Evolutionary conservation across 495 filamentous ascomycete genomes (phyloP), one percentile per base, ranked within the genome.

Genomic region (Neurospora sublineolata): DNA sequence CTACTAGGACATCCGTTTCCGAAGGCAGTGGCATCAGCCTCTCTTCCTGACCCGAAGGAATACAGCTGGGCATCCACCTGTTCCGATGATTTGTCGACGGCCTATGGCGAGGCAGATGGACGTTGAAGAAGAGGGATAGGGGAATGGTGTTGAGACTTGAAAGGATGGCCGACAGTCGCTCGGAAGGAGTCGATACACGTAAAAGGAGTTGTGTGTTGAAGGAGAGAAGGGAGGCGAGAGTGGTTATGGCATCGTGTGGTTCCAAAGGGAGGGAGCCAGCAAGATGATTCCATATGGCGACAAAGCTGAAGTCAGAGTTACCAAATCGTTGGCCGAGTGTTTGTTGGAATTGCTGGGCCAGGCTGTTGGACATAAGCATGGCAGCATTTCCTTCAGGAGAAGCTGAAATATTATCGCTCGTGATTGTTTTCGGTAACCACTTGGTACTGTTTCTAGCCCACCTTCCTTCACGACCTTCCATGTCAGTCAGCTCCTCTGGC

Each of bases 141-240:
- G 76, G 76, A 9, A 77, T 72, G 0, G 72, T 70, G 33, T 77
- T 75, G 71, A 76, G 70, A 64, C 68, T 77, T 2, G 72, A 67
- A 40, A 77, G 5, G 10, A 77, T 77, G 40, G 46, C 70, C 11
- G 76, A 69, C 67, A 77, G 72, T 18, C 76, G 74, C 2, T 77
- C 76, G 0, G 73, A 68, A 5, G 74, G 75, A n/a, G 73, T 76
- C 30, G 37, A 7, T 14, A 76, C 40, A 1, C 69, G 40, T 73
- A 74, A 70, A 9, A 76, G 41, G 0, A 74, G 71, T 30, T 72
- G 74, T 1, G 71, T 67, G 40, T 77, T 72, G 71, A 77, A 77
- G 18, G 71, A 69, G 3, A 77, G 69, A 7, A 77, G 68, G 27
- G 46, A 58, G 20, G 10, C 27, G 12, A 58, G 46, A 27, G n/a